A percentile compares a stretch with the other conserved stretches of the same genome.
Conservation (phyloP, 768 basidiomycete species). For the Leccinum uliginosum region DNA sequence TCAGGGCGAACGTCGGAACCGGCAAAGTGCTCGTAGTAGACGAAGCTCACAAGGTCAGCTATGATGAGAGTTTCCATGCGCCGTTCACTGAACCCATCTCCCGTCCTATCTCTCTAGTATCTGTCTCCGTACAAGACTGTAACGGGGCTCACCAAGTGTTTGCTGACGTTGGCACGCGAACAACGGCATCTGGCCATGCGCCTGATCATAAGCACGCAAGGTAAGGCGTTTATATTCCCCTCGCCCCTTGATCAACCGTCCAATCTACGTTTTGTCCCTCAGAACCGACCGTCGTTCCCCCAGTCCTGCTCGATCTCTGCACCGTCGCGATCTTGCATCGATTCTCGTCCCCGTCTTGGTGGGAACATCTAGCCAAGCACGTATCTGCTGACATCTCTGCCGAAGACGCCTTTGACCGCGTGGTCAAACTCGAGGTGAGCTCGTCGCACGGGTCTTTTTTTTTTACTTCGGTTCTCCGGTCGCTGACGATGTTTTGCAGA, state of each 20-base stretch:
- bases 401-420: slow-evolving; percentile 59
- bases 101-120: slow-evolving; percentile 41
- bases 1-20: slow-evolving; percentile 52
- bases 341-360: slow-evolving; percentile 75
- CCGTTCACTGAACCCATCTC: background rate
- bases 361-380: slow-evolving; percentile 63
- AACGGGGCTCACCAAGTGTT: slow-evolving; percentile 52
- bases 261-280: background rate
- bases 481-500: slow-evolving; percentile 35
- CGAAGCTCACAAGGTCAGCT: slow-evolving; percentile 65
- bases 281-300: slow-evolving; percentile 74
- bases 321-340: slow-evolving; percentile 63
- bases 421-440: slow-evolving; percentile 59
- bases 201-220: slow-evolving; percentile 73
- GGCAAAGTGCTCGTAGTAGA: slow-evolving; percentile 72
- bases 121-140: slow-evolving; percentile 43
- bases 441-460: background rate
- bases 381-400: slow-evolving; percentile 59
- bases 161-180: slow-evolving; percentile 59
- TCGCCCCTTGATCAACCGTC: background rate
- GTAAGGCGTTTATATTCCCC: slow-evolving; percentile 26
- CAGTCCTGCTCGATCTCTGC: slow-evolving; percentile 63
- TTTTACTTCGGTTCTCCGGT: background rate
- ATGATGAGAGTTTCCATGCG: background rate
- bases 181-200: slow-evolving; percentile 72